Evolutionary conservation across 441 rosid species (phyloP).

Genomic region (Adansonia rubrostipa): DNA sequence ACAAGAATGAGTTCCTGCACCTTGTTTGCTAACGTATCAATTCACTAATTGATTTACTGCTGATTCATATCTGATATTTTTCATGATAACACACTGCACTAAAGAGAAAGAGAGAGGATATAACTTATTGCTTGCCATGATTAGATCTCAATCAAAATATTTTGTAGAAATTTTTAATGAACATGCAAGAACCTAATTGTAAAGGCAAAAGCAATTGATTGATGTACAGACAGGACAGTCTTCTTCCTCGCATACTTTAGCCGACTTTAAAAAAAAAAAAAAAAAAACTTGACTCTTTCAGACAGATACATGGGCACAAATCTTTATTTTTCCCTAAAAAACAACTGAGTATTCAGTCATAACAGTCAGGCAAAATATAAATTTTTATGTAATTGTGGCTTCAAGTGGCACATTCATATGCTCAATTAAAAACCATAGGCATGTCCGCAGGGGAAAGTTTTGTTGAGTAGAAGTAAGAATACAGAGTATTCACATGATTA

Average conservation of each 20-base stretch:
- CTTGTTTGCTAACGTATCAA: not conserved
- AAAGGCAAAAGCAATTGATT: not conserved
- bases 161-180: not conserved
- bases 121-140: not conserved
- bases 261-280: not conserved
- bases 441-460: not conserved
- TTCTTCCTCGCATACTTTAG: not conserved
- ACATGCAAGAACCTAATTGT: not conserved
- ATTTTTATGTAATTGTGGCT: not conserved
- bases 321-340: not conserved
- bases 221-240: not conserved
- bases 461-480: not conserved
- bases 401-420: not conserved
- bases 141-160: not conserved
- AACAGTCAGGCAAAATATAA: not conserved
- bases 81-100: not conserved
- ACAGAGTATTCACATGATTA: not conserved
- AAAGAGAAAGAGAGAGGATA: not conserved
- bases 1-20: not conserved
- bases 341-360: not conserved
- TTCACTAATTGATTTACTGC: not conserved
- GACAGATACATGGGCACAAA: not conserved
- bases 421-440: not conserved
- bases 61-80: not conserved
- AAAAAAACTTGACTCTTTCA: not conserved